phyloP scores from a whole-genome alignment of 305 asterid genomes.

The Fraxinus baroniana region DNA sequence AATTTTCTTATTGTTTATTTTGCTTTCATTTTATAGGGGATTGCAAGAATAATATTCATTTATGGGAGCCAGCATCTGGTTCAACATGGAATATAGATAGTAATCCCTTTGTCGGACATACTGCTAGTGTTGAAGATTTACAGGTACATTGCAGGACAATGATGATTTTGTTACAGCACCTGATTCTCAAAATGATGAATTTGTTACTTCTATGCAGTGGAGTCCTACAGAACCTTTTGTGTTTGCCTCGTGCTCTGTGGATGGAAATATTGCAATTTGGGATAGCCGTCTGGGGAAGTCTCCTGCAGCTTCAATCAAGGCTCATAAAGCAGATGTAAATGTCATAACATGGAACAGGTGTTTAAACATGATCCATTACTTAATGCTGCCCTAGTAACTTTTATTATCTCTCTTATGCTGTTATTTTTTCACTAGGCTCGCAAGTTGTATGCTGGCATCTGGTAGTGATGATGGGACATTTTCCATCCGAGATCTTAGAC shows the following conservation, averaged over 20 bases:
- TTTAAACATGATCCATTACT: neutral
- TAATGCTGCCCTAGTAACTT: neutral
- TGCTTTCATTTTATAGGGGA: slow-evolving; percentile 54
- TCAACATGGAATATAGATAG: slow-evolving; percentile 75
- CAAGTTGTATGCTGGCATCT: slow-evolving; percentile 93
- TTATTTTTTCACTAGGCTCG: slow-evolving; percentile 49
- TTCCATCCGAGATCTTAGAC: slow-evolving; percentile 80
- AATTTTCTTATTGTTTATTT: slow-evolving; percentile 1
- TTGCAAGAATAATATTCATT: slow-evolving; percentile 73
- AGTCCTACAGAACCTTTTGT: slow-evolving; percentile 81
- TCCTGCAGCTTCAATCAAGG: slow-evolving; percentile 71
- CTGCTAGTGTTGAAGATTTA: slow-evolving; percentile 86
- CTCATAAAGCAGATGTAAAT: slow-evolving; percentile 90
- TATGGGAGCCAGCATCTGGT: slow-evolving; percentile 85
- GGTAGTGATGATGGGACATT: slow-evolving; percentile 95
- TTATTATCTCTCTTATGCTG: slow-evolving; percentile 13
- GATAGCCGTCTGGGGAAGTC: slow-evolving; percentile 77
- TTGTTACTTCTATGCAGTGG: slow-evolving; percentile 56
- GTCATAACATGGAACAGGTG: slow-evolving; percentile 97
- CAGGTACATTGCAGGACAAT: slow-evolving; percentile 42
- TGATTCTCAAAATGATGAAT: neutral
- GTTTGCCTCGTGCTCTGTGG: slow-evolving; percentile 94
- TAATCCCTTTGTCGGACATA: slow-evolving; percentile 77
- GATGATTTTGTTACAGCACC: neutral
- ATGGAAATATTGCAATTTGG: slow-evolving; percentile 79